Evolutionary conservation across 75 land plant genomes (phyloP).

Genomic region (Larix kaempferi): DNA sequence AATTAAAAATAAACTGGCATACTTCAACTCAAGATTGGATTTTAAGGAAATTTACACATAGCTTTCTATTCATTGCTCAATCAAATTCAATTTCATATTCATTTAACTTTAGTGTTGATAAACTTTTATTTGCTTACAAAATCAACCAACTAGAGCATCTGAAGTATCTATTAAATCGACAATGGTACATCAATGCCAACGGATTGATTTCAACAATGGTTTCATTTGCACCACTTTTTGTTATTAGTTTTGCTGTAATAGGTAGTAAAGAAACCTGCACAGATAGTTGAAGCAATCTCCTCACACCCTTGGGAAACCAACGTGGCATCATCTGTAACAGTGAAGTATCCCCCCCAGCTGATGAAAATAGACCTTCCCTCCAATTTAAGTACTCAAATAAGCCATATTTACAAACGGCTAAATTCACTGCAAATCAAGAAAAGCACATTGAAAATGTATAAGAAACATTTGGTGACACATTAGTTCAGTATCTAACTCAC

Average conservation of each 20-base stretch:
- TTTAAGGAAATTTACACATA: too few relatives aligned
- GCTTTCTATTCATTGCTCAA: too few relatives aligned
- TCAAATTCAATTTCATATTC: too few relatives aligned
- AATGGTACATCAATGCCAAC: neutral
- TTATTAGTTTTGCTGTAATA: neutral
- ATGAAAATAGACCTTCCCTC: constrained; percentile 71
- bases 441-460: neutral
- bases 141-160: too few relatives aligned
- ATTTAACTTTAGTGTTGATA: too few relatives aligned
- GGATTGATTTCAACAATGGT: neutral
- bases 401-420: constrained; percentile 41
- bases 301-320: constrained; percentile 76
- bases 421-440: constrained; percentile 9
- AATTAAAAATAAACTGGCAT: too few relatives aligned
- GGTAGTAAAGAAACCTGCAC: constrained; percentile 61
- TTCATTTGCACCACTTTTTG: neutral
- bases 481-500: neutral
- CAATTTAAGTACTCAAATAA: constrained; percentile 75
- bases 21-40: too few relatives aligned
- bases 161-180: too few relatives aligned
- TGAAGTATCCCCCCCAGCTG: constrained; percentile 81
- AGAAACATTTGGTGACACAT: neutral
- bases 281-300: constrained; percentile 69
- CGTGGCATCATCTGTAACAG: constrained; percentile 78
- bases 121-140: too few relatives aligned